Evolutionary conservation across 345 rosid species (phyloP).

Genomic region (Ceriops tagal): DNA sequence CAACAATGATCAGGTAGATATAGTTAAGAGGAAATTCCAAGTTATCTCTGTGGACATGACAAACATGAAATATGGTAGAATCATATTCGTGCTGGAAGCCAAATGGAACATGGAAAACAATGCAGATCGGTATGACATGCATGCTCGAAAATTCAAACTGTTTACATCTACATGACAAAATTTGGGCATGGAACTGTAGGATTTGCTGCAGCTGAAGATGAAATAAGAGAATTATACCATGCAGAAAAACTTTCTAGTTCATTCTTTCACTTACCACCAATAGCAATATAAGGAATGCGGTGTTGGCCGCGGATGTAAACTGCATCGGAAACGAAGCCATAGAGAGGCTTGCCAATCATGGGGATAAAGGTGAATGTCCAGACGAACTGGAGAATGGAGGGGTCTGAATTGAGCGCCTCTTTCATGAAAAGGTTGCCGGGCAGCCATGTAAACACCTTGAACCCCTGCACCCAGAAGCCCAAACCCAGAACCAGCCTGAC

Average conservation of each 20-base stretch:
- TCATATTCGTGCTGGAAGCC: too few relatives aligned
- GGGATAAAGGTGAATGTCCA: conserved; percentile 80
- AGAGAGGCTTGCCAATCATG: conserved; percentile 82
- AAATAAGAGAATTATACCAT: too few relatives aligned
- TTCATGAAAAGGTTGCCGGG: conserved; percentile 76
- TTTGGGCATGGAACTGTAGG: too few relatives aligned
- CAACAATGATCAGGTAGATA: conserved; percentile 14
- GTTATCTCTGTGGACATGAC: too few relatives aligned
- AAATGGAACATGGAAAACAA: too few relatives aligned
- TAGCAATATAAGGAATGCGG: conserved; percentile 86
- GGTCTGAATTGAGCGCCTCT: conserved; percentile 62
- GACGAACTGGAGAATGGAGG: conserved; percentile 80
- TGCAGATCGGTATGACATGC: too few relatives aligned
- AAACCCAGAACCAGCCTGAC: conserved; percentile 56
- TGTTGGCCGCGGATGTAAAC: conserved; percentile 75
- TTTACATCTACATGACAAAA: neutral
- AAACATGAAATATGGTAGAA: too few relatives aligned
- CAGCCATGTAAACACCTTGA: conserved; percentile 84
- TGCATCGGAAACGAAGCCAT: conserved; percentile 74
- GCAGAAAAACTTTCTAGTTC: too few relatives aligned
- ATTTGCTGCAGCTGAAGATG: too few relatives aligned
- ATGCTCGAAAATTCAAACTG: neutral
- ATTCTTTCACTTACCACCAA: conserved; percentile 54
- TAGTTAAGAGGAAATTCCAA: neutral
- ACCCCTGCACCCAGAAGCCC: conserved; percentile 81